Percentiles rank a stretch among this genome's conserved stretches.
These are phyloP conservation scores for Coelastrella sp. DNA, from an alignment of 139 green algal genomes.

Conservation along the genomic window DNA sequence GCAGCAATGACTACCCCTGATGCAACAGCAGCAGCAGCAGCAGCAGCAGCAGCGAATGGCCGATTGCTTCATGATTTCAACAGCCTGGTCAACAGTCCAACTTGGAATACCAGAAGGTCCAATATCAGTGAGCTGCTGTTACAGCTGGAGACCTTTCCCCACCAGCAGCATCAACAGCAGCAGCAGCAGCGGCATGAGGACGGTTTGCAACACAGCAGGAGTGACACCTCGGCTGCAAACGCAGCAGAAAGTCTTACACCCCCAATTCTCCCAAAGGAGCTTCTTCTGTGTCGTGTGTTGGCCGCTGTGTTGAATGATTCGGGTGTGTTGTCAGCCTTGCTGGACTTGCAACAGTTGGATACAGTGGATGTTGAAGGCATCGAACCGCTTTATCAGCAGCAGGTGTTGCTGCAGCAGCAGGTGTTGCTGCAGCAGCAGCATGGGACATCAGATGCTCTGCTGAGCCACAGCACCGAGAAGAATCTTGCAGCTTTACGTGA, in stretches of 20 bases:
- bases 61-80: too few species aligned
- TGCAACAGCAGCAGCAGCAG: neutral
- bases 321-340: neutral
- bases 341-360: neutral
- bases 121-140: slow-evolving; percentile 26
- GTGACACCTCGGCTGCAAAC: neutral
- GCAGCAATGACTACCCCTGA: neutral
- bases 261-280: neutral
- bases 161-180: slow-evolving; percentile 3
- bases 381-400: neutral
- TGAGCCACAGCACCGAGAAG: neutral
- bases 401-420: neutral
- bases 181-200: neutral
- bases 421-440: slow-evolving; percentile 10
- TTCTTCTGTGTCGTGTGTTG: neutral
- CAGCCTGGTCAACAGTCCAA: neutral
- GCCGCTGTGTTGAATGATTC: neutral
- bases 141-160: neutral
- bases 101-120: slow-evolving; percentile 5
- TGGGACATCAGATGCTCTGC: neutral
- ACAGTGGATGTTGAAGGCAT: neutral
- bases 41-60: neutral
- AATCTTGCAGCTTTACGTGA: neutral
- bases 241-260: neutral
- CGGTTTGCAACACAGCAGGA: neutral